A percentile compares a stretch with the other conserved stretches of the same genome.
These are phyloP conservation scores for Tuber calosporum DNA, from an alignment of 495 filamentous ascomycete species.

Conservation along the genomic window DNA sequence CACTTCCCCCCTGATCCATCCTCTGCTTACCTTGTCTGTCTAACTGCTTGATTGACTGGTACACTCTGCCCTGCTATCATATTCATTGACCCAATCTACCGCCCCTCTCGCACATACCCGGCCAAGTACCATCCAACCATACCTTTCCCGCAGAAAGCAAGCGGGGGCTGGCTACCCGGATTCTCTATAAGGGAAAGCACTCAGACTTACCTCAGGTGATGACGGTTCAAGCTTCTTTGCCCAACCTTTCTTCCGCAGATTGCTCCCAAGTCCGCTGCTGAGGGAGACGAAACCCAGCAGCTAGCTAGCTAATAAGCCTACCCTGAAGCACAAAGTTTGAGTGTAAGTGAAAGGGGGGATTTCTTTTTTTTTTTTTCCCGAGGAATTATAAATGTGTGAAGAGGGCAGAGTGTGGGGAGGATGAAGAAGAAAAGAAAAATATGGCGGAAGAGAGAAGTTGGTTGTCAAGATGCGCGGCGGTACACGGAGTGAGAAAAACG, in stretches of 20 bases:
- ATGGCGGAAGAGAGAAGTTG: constrained; percentile 15
- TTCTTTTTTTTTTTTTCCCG: constrained; percentile 20
- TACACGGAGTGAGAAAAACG: constrained; percentile 28
- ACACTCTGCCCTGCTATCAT: background rate
- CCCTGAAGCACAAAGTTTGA: constrained; percentile 14
- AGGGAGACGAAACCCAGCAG: background rate
- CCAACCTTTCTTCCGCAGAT: constrained; percentile 19
- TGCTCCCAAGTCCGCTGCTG: constrained; percentile 11
- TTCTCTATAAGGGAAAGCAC: constrained; percentile 7
- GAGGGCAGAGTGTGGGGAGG: constrained; percentile 9
- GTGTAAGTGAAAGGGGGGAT: constrained; percentile 21
- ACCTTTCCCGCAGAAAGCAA: background rate
- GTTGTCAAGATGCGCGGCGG: constrained; percentile 24
- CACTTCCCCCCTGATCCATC: constrained; percentile 17
- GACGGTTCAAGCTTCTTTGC: constrained; percentile 25
- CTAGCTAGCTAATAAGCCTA: constrained; percentile 16
- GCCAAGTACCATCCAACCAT: constrained; percentile 1
- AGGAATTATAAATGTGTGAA: background rate
- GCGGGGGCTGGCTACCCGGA: background rate
- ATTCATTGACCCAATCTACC: constrained; percentile 4
- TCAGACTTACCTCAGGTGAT: constrained; percentile 30
- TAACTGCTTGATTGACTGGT: constrained; percentile 4
- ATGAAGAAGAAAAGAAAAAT: constrained; percentile 6
- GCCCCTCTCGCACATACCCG: background rate
- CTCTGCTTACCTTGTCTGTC: constrained; percentile 3